Evolutionary conservation across 2,329 filamentous ascomycete genomes (phyloP).

Genomic region (Nannizziopsis barbatae): DNA sequence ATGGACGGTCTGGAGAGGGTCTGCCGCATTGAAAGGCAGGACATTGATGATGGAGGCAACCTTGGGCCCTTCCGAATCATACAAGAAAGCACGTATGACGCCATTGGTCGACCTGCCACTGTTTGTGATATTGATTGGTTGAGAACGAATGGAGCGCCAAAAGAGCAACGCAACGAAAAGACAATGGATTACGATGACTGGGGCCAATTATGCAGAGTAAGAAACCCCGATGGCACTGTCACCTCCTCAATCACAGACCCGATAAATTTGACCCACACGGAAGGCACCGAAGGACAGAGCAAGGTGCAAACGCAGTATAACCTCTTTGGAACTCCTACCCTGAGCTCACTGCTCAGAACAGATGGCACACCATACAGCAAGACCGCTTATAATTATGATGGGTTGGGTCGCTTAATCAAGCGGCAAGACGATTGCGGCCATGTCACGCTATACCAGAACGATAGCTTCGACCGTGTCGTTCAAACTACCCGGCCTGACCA

Average conservation of each 20-base stretch:
- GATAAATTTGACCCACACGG: conserved; percentile 8
- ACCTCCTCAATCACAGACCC: conserved; percentile 6
- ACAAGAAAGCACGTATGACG: conserved; percentile 13
- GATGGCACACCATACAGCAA: background rate
- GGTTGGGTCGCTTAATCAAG: conserved; percentile 5
- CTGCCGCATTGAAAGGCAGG: conserved; percentile 3
- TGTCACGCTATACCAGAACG: conserved; percentile 1
- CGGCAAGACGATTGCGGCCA: background rate
- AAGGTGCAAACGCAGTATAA: conserved; percentile 4
- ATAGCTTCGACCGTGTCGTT: conserved; percentile 12
- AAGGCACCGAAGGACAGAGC: conserved; percentile 12
- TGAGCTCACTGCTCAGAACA: background rate
- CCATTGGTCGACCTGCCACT: background rate
- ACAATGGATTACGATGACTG: conserved; percentile 6
- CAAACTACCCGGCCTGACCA: conserved; percentile 12
- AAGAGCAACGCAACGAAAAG: background rate
- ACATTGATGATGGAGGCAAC: conserved; percentile 1
- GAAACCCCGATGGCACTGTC: conserved; percentile 7
- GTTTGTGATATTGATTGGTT: conserved; percentile 4
- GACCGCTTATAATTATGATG: conserved; percentile 2
- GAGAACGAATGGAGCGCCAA: background rate
- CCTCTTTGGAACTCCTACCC: background rate
- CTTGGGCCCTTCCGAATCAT: conserved; percentile 1
- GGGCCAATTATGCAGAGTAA: conserved; percentile 18
- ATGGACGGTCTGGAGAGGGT: conserved; percentile 4